Conservation (phyloP, 2,329 filamentous ascomycete species). For the Apiospora phragmitis region DNA sequence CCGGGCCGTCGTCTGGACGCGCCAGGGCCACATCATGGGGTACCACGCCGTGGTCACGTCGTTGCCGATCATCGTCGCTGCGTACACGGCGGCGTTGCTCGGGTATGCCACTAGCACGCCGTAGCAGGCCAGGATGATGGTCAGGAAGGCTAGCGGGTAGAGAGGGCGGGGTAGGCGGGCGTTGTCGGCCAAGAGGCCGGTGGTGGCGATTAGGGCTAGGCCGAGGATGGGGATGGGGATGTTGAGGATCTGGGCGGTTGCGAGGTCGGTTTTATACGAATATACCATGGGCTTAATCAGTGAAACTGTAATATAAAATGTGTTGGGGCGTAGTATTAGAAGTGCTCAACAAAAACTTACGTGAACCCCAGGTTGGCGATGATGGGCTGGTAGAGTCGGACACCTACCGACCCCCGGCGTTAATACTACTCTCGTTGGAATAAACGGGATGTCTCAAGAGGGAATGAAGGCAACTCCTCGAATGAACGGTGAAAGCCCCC, state of each 20-base stretch:
- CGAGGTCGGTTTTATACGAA: slow-evolving; percentile 37
- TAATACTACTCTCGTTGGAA: no score
- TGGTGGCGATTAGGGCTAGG: slow-evolving; percentile 41
- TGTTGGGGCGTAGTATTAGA: no score
- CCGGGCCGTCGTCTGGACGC: slow-evolving; percentile 45
- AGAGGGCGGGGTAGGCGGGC: slow-evolving; percentile 43
- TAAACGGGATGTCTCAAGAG: no score
- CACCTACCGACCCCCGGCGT: slow-evolving; percentile 47
- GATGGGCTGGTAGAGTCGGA: slow-evolving; percentile 44
- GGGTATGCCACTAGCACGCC: slow-evolving; percentile 46
- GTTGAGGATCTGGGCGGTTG: slow-evolving; percentile 48
- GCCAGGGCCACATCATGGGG: slow-evolving; percentile 54
- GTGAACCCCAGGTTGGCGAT: slow-evolving; percentile 43
- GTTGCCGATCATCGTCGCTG: slow-evolving; percentile 45
- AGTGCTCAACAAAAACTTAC: slow-evolving; percentile 26
- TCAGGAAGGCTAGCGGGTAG: slow-evolving; percentile 43
- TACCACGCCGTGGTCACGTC: slow-evolving; percentile 44
- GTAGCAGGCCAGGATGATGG: slow-evolving; percentile 45
- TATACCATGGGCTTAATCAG: no score
- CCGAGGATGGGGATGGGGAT: slow-evolving; percentile 45
- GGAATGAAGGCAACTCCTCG: no score
- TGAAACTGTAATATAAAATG: no score
- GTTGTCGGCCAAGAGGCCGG: slow-evolving; percentile 43
- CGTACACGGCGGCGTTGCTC: slow-evolving; percentile 46
- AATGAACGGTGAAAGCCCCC: no score